Conservation (phyloP, 768 basidiomycete genomes). For the Clitopilus hobsonii region DNA sequence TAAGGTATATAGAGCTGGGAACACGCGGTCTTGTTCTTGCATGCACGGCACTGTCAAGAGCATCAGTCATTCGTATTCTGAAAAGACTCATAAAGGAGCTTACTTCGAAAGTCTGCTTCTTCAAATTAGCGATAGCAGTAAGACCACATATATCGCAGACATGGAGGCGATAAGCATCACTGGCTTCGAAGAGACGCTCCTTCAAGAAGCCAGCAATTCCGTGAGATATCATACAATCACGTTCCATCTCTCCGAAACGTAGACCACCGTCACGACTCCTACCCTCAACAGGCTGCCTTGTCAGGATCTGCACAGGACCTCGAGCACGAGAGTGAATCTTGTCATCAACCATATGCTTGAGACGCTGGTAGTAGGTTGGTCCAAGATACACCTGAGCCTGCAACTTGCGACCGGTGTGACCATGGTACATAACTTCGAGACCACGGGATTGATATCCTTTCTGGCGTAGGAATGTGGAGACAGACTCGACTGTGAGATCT, state of each 20-base stretch:
- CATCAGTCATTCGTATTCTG: neutral
- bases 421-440: conserved; percentile 97
- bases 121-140: conserved; percentile 33
- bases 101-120: conserved; percentile 97
- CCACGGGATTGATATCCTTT: conserved; percentile 97
- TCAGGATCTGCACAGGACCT: conserved; percentile 97
- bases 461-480: conserved; percentile 85
- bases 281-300: conserved; percentile 97
- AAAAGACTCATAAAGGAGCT: neutral
- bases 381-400: conserved; percentile 98
- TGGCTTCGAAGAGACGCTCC: conserved; percentile 92
- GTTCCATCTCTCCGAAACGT: conserved; percentile 99
- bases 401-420: conserved; percentile 96
- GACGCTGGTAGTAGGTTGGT: conserved; percentile 96
- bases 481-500: conserved; percentile 94
- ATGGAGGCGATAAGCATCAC: conserved; percentile 89
- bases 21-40: conserved; percentile 94
- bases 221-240: conserved; percentile 99
- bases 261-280: conserved; percentile 97
- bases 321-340: conserved; percentile 98
- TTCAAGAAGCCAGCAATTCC: conserved; percentile 98
- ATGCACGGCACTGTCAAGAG: conserved; percentile 71
- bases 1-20: conserved; percentile 93
- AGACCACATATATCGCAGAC: conserved; percentile 89
- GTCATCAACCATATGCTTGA: conserved; percentile 99